Conservation (phyloP, 345 rosid genomes). For the Aquilaria sinensis region DNA sequence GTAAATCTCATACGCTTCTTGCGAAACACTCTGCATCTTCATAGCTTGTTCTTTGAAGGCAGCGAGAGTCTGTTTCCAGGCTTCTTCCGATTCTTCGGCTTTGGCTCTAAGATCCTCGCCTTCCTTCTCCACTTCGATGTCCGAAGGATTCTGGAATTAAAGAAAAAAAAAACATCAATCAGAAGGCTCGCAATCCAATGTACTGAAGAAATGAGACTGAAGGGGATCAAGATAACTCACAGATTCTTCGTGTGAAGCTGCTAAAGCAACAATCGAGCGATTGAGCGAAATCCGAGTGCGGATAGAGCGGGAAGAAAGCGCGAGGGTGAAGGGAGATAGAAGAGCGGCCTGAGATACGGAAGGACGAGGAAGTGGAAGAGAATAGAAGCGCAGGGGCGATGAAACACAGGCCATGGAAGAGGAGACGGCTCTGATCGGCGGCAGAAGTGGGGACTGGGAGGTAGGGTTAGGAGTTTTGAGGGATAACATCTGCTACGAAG, state of each 20-base stretch:
- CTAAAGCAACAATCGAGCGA: conserved; percentile 29
- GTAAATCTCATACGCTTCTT: conserved; percentile 68
- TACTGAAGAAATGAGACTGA: background rate
- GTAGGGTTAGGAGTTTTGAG: conserved; percentile 30
- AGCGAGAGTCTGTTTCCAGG: conserved; percentile 70
- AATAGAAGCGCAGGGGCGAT: conserved; percentile 17
- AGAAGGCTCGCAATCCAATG: background rate
- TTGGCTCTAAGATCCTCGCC: conserved; percentile 21
- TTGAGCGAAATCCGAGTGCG: conserved; percentile 22
- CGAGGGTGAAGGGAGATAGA: conserved; percentile 22
- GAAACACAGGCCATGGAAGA: conserved; percentile 15
- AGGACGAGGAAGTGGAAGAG: conserved; percentile 10
- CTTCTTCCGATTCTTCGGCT: conserved; percentile 61
- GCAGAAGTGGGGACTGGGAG: background rate
- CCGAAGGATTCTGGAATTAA: conserved; percentile 39
- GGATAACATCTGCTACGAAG: conserved; percentile 22
- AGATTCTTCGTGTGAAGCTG: conserved; percentile 60
- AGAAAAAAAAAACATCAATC: background rate
- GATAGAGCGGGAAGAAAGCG: conserved; percentile 26
- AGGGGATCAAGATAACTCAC: conserved; percentile 21
- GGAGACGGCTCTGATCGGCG: conserved; percentile 12
- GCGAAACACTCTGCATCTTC: conserved; percentile 68
- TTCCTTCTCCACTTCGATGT: conserved; percentile 58
- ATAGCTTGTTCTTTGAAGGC: conserved; percentile 71
- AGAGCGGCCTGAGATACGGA: conserved; percentile 9